Percentiles rank a stretch among this genome's conserved stretches.
Conservation (phyloP, 129 eudicot genomes). For the Helianthus tuberosus region DNA sequence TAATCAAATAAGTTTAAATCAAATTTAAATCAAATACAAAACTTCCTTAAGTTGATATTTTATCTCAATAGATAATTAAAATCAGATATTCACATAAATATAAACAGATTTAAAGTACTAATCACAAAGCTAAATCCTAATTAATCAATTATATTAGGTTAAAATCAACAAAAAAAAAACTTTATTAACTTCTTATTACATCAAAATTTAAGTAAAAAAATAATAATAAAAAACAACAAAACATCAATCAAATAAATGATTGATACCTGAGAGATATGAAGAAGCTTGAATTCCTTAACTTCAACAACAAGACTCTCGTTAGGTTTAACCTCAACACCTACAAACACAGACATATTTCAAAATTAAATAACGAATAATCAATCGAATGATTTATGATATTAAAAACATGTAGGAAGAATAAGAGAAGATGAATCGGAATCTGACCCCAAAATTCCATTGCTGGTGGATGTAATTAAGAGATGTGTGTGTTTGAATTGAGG, state of each 20-base stretch:
- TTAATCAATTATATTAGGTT: not conserved
- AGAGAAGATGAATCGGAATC: not conserved
- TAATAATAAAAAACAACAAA: too few species aligned
- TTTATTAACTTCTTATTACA: not conserved
- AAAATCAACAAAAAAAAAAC: too few species aligned
- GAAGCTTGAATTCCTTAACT: conserved; percentile 43
- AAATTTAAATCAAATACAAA: too few species aligned
- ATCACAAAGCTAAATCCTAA: not conserved
- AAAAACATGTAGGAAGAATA: too few species aligned
- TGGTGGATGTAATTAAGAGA: not conserved
- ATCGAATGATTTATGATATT: too few species aligned
- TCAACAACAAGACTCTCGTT: conserved; percentile 47
- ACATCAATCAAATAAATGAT: not conserved
- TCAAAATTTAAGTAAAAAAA: not conserved
- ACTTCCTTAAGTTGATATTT: too few species aligned
- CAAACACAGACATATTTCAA: not conserved
- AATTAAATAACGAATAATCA: not conserved
- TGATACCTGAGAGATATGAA: conserved; percentile 77
- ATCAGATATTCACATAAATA: too few species aligned
- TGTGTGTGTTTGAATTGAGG: not conserved
- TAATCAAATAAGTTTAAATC: too few species aligned
- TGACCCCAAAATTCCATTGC: conserved; percentile 88
- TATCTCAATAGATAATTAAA: too few species aligned
- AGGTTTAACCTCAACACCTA: conserved; percentile 83
- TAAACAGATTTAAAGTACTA: not conserved